Percentiles rank a stretch among this genome's conserved stretches.
phyloP scores from a whole-genome alignment of 106 monocot species.

The Phalaenopsis equestris region DNA sequence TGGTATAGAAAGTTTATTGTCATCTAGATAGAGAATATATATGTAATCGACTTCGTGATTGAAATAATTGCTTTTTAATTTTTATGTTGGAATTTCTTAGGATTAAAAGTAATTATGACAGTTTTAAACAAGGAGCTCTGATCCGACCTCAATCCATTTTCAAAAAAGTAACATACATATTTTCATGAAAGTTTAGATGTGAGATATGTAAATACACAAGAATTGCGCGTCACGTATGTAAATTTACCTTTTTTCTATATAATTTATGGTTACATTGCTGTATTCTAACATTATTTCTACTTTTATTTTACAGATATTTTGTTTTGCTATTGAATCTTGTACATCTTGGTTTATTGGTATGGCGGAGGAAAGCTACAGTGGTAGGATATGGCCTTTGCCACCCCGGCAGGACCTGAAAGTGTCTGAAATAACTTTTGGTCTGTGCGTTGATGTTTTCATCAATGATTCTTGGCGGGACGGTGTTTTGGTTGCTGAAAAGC shows the following conservation, averaged over 20 bases:
- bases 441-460: neutral
- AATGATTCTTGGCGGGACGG: slow-evolving; percentile 2
- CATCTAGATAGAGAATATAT: no score
- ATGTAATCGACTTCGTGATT: no score
- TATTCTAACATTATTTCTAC: neutral
- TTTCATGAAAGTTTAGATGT: no score
- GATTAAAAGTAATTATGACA: no score
- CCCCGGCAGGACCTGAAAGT: neutral
- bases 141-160: no score
- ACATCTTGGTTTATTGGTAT: neutral
- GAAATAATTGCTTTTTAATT: no score
- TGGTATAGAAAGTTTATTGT: no score
- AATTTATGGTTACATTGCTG: neutral
- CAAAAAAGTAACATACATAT: no score
- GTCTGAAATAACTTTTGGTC: neutral
- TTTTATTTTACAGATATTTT: neutral
- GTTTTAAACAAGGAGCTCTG: no score
- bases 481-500: neutral
- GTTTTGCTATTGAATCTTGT: neutral
- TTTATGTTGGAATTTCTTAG: no score
- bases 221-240: no score
- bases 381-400: neutral
- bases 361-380: neutral
- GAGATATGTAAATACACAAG: no score
- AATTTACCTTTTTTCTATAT: neutral